Evolutionary conservation across 192 early-diverging fungal genomes (phyloP), one percentile per base, ranked within the genome.

Genomic region (Podochytrium sp.): DNA sequence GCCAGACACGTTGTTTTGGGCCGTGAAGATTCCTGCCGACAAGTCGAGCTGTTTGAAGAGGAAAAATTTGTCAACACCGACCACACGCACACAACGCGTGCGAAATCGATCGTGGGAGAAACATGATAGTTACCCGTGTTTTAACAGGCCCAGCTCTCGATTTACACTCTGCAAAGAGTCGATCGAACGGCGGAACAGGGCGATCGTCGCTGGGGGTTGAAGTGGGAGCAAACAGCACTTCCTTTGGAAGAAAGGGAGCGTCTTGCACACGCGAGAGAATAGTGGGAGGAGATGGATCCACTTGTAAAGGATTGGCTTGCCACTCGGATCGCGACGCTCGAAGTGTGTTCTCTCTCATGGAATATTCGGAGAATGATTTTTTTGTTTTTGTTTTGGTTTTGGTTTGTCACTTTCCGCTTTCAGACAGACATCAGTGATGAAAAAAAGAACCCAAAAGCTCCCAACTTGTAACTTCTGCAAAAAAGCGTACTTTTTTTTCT

Each of bases 121-220:
- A n/a, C n/a, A n/a, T n/a, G n/a, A n/a, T n/a, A n/a, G n/a, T 63
- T 20, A 63, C 25, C 37, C 61, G 25, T 18, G 37, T 63, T 63
- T 63, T 37, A 10, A 63, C 32, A 5, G 4, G 10, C 10, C 37
- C 23, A 16, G 25, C 37, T 63, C 61, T 27, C 3, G 30, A 37
- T 35, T 38, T 27, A 10, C 16, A 7, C 30, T 70, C 52, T 35
- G 47, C 12, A 16, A 53, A 4, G 14, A 29, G n/a, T 55, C 16
- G 27, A 32, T 39, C 53, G 32, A 70, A 70, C 18, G 68, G 68
- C 29, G 68, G 68, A 20, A 70, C 37, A 16, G 68, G 68, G 33
- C n/a, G 27, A 5, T n/a, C 52, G 37, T 70, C 53, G 34, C 34
- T 38, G 10, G 60, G 60, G 0, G 53, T 23, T 12, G 53, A 56